Conservation (phyloP, 805 yeast genomes). For the Saccharomycopsis sp. region DNA sequence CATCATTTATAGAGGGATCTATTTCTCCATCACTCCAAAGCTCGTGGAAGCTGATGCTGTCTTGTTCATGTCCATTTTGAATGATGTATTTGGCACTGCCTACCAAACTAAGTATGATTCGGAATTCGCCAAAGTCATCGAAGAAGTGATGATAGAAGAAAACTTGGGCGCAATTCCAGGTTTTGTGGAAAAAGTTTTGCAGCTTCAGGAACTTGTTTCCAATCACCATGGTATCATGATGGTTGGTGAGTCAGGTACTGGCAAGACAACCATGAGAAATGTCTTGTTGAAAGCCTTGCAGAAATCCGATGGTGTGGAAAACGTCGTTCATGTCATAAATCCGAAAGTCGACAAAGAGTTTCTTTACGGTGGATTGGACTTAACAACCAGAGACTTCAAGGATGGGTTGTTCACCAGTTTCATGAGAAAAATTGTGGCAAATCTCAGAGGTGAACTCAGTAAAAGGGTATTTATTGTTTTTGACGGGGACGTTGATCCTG, state of each 20-base stretch:
- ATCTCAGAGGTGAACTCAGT: constrained; percentile 47
- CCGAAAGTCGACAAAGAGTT: constrained; percentile 65
- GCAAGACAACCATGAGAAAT: constrained; percentile 53
- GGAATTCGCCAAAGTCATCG: constrained; percentile 22
- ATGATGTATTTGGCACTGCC: constrained; percentile 25
- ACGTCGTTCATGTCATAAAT: constrained; percentile 45
- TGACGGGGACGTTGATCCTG: constrained; percentile 91
- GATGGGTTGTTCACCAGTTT: constrained; percentile 76
- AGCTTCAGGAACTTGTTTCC: constrained; percentile 50
- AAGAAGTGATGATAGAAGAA: constrained; percentile 24
- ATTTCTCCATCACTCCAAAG: constrained; percentile 62
- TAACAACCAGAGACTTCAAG: constrained; percentile 80
- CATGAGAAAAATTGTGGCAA: constrained; percentile 45
- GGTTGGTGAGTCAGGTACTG: constrained; percentile 68
- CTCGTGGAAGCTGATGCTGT: constrained; percentile 44
- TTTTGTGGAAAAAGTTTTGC: constrained; percentile 50
- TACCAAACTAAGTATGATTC: constrained; percentile 3
- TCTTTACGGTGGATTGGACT: constrained; percentile 64
- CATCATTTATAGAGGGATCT: constrained; percentile 41
- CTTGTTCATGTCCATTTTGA: constrained; percentile 27
- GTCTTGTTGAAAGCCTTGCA: constrained; percentile 40
- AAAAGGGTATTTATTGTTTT: constrained; percentile 69
- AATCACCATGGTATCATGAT: constrained; percentile 74
- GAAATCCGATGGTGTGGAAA: constrained; percentile 29
- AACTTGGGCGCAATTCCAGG: constrained; percentile 30